phyloP scores from a whole-genome alignment of 2,329 filamentous ascomycete species.

The Cladosporium cucumerinum region DNA sequence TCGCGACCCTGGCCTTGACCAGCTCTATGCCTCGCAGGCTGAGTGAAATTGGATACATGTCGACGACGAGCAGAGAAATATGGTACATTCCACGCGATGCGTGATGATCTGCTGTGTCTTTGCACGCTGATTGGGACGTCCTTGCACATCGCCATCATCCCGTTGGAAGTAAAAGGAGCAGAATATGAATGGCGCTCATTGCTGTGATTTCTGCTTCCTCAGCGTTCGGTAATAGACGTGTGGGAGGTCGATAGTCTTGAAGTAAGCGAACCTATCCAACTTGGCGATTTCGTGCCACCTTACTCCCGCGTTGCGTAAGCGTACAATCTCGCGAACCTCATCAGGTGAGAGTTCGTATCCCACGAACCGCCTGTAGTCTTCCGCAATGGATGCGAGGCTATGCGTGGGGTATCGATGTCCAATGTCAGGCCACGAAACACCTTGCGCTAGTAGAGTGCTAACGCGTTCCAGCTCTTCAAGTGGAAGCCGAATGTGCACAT shows the following conservation, averaged over 20 bases:
- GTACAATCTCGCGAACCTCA: background rate
- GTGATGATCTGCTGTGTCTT: background rate
- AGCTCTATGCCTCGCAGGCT: background rate
- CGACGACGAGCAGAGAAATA: background rate
- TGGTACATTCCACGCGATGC: background rate
- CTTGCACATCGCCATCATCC: background rate
- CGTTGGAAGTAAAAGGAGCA: background rate
- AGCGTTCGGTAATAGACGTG: background rate
- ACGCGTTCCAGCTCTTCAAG: background rate
- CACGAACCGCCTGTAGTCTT: background rate
- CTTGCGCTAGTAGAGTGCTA: background rate
- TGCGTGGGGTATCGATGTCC: background rate
- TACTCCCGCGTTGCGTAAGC: background rate
- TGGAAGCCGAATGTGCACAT: background rate
- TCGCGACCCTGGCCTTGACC: background rate
- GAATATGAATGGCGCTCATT: background rate
- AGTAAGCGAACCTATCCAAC: background rate
- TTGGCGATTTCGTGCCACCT: background rate
- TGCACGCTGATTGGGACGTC: background rate
- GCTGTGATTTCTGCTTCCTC: background rate
- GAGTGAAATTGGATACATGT: background rate
- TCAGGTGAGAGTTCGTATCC: background rate
- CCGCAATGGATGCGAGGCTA: background rate
- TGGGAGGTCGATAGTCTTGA: background rate
- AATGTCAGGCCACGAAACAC: background rate